Base-by-base conservation (phyloP, 208 protist genomes). In the Crithidia acanthocephali region DNA sequence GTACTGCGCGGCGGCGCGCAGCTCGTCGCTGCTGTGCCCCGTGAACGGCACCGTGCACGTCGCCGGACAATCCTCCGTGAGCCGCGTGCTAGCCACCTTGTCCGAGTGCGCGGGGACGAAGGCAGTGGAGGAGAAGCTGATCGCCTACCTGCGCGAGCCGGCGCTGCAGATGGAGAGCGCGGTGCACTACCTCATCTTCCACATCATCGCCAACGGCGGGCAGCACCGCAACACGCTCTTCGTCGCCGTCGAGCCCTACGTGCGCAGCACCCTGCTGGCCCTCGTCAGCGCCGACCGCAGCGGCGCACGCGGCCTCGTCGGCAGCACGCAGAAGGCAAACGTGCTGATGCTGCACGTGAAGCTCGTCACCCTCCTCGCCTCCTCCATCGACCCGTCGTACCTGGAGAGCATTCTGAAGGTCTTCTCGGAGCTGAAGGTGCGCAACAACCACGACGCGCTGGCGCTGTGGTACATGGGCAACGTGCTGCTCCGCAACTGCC, bases 281-380 rank as follows among this genome's bases (percentile, higher is more conserved):
- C 64, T 97, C 25, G 71, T 93, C 30, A 91, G 75, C 64, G 86
- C 85, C 4, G 87, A 95, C 73, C 77, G 80, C 60, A 84, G 72
- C 47, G 70, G 77, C 27, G 27, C 66, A 6, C 75, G 75, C 30
- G 83, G 82, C 28, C 76, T 93, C 7, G 80, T 94, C 15, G 68
- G 61, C 32, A 97, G 92, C 72, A 84, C 88, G 67, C 86, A 92
- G 59, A 93, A 92, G 78, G 92, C 92, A 5, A 94, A 93, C 45
- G 80, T 93, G 47, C 74, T 97, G 7, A 95, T 94, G 90, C 80
- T 97, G 35, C 89, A 97, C 69, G 92, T 95, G 63, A 95, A 93
- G 75, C 69, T 95, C 28, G 83, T 88, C 48, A 87, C 85, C 40
- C 84, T 97, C n/a, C 69, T 97, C 32, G 66, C 88, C 18, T 79